Evolutionary conservation across 371 early-diverging fungal species (phyloP).

Genomic region (Rhizopus microsporus): DNA sequence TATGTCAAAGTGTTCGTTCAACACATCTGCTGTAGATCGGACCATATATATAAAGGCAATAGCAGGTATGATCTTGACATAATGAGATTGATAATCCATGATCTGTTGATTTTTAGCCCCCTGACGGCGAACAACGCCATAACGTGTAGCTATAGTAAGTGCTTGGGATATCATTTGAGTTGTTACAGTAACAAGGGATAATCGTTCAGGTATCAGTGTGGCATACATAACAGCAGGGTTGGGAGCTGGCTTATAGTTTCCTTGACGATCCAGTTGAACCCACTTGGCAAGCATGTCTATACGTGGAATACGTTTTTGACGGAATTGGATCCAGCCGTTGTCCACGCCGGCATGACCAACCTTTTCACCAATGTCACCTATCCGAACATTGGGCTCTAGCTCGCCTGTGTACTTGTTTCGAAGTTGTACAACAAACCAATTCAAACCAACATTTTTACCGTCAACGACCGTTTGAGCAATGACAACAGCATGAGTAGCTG

Average conservation of each 20-base stretch:
- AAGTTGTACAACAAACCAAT: slow-evolving; percentile 86
- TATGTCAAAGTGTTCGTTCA: slow-evolving; percentile 33
- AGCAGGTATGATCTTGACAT: slow-evolving; percentile 58
- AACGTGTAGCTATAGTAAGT: slow-evolving; percentile 67
- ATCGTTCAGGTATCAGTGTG: slow-evolving; percentile 68
- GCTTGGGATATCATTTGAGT: slow-evolving; percentile 51
- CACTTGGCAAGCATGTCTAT: slow-evolving; percentile 77
- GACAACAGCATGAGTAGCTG: slow-evolving; percentile 74
- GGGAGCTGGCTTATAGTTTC: slow-evolving; percentile 59
- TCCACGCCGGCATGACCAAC: slow-evolving; percentile 82
- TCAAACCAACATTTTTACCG: slow-evolving; percentile 70
- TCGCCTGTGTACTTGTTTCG: slow-evolving; percentile 73
- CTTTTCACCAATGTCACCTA: slow-evolving; percentile 87
- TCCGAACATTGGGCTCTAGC: slow-evolving; percentile 75
- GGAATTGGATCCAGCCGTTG: slow-evolving; percentile 95
- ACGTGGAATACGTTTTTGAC: slow-evolving; percentile 83
- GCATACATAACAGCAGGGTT: slow-evolving; percentile 65
- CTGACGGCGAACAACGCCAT: slow-evolving; percentile 69
- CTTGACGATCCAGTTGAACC: slow-evolving; percentile 63
- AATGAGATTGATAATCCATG: slow-evolving; percentile 70
- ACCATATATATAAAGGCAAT: slow-evolving; percentile 63
- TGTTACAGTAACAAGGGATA: slow-evolving; percentile 46
- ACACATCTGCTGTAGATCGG: slow-evolving; percentile 14
- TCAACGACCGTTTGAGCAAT: slow-evolving; percentile 67
- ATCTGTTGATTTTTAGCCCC: slow-evolving; percentile 68